Conservation (phyloP, 495 filamentous ascomycete species). For the Talaromyces proteolyticus region DNA sequence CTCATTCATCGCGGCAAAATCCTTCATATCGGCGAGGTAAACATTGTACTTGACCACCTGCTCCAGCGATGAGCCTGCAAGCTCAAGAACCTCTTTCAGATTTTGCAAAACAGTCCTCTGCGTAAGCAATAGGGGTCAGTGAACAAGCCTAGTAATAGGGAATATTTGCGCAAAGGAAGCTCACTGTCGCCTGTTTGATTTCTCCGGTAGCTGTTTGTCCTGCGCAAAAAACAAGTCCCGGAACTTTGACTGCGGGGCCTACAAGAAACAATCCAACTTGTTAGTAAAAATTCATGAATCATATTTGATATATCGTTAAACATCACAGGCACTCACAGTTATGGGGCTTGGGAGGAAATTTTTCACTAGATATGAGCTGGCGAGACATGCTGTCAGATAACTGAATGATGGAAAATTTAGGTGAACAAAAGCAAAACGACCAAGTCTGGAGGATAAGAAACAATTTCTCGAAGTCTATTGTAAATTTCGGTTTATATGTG, state of each 20-base stretch:
- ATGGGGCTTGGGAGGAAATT: slow-evolving; percentile 35
- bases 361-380: slow-evolving; percentile 34
- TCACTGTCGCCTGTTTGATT: slow-evolving; percentile 33
- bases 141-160: too few species aligned
- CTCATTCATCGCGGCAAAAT: slow-evolving; percentile 61
- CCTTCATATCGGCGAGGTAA: slow-evolving; percentile 63
- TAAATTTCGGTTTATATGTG: too few species aligned
- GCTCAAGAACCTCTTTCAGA: slow-evolving; percentile 56
- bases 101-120: slow-evolving; percentile 43
- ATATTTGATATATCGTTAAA: too few species aligned
- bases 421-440: too few species aligned
- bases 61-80: slow-evolving; percentile 51
- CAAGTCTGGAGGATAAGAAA: too few species aligned
- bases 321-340: slow-evolving; percentile 22
- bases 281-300: too few species aligned
- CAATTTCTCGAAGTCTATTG: too few species aligned
- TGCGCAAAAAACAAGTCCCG: slow-evolving; percentile 32
- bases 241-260: slow-evolving; percentile 32
- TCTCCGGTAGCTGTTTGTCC: slow-evolving; percentile 37
- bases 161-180: slow-evolving; percentile 7
- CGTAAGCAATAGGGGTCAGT: too few species aligned
- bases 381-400: too few species aligned
- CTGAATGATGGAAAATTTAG: too few species aligned
- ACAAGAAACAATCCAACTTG: too few species aligned
- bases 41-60: slow-evolving; percentile 66